Evolutionary conservation across 2,329 filamentous ascomycete genomes (phyloP), one percentile per base, ranked within the genome.

Genomic region (Claviceps capensis): DNA sequence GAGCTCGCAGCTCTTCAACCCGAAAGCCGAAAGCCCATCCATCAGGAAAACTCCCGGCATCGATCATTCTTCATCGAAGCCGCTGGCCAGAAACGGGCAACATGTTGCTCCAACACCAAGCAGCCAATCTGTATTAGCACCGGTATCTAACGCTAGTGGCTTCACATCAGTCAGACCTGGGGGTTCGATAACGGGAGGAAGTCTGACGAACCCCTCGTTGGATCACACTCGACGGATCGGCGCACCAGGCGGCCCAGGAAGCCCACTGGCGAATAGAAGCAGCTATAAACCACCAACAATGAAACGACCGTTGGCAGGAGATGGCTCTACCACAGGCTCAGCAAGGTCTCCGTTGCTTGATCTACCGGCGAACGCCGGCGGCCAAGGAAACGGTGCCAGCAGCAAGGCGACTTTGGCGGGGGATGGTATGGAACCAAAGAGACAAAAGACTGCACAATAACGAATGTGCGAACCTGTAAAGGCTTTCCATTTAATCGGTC

Each of bases 11-110:
- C 71, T 75, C 23, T 91, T 90, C 65, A 85, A 90, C 59, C 85
- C 85, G 2, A 82, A 82, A 53, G 76, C 81, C 5, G 85, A 90
- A 60, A 88, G 83, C 55, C 89, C 90, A 0, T 93, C 89, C 0
- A 89, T 95, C 62, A 81, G 88, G 55, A 90, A 91, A 63, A 96
- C 91, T 0, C 85, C 86, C 0, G 90, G 90, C 2, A 78, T 96
- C 41, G 88, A 96, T 61, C 88, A 94, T 62, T 81, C 71, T 22
- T 83, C 80, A 49, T 90, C 86, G 4, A 83, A 84, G 50, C 88
- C 89, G 0, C 70, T 95, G 2, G 77, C 76, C 4, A 78, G 76
- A 55, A 74, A 72, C 46, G 69, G 74, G 0, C 72, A 77, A 56
- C 77, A 82, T 53, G 69, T 80, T 0, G 63, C 73, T 1, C 72